These are phyloP conservation scores for Cytospora mali DNA, from an alignment of 2,329 filamentous ascomycete genomes.

Conservation along the genomic window DNA sequence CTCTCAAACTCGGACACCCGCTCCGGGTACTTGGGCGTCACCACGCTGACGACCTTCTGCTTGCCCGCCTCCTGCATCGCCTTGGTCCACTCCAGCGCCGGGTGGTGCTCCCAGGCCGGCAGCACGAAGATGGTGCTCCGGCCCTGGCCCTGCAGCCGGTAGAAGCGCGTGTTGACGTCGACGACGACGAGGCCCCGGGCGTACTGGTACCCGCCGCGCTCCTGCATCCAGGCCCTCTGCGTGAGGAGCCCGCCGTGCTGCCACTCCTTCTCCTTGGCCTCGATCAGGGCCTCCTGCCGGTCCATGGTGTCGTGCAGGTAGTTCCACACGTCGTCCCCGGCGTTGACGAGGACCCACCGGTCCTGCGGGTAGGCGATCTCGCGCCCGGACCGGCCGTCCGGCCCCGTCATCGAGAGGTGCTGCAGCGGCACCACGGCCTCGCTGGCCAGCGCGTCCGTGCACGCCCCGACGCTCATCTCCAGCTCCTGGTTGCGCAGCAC, in stretches of 20 bases:
- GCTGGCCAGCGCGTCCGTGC: constrained; percentile 51
- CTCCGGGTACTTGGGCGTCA: constrained; percentile 35
- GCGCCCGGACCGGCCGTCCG: constrained; percentile 54
- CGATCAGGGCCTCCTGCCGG: constrained; percentile 45
- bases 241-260: constrained; percentile 43
- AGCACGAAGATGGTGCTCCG: constrained; percentile 55
- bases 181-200: constrained; percentile 51
- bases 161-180: constrained; percentile 55
- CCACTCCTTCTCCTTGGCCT: constrained; percentile 39
- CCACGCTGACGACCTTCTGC: constrained; percentile 43
- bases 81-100: constrained; percentile 47
- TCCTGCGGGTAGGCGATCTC: constrained; percentile 59
- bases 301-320: constrained; percentile 53
- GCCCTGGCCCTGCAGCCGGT: constrained; percentile 50
- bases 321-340: constrained; percentile 53
- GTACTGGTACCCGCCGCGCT: constrained; percentile 36
- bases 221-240: constrained; percentile 39
- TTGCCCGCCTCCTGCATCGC: constrained; percentile 44
- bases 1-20: constrained; percentile 41
- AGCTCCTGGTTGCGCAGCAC: constrained; percentile 59
- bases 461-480: constrained; percentile 55
- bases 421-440: constrained; percentile 55
- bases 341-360: constrained; percentile 57
- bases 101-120: constrained; percentile 52
- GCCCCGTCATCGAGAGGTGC: constrained; percentile 55